These are phyloP conservation scores for Symmetrospora coprosmae DNA, from an alignment of 768 basidiomycete genomes.

Conservation along the genomic window DNA sequence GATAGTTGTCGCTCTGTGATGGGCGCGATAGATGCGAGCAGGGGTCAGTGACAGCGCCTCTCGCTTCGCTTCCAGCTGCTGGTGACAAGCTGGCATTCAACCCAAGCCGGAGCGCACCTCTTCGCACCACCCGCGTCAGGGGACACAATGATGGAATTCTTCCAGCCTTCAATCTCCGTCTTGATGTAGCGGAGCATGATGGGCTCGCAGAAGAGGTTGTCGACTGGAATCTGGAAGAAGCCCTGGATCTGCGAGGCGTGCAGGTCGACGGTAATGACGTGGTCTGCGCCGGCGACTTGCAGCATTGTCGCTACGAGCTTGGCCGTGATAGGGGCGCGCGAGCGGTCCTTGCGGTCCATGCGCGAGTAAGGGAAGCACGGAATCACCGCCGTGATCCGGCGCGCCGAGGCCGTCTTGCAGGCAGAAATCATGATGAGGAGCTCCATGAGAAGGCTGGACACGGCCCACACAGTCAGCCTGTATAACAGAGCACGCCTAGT, in stretches of 20 bases:
- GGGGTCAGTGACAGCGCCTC: no score
- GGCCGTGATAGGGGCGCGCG: conserved; percentile 87
- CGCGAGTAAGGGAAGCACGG: conserved; percentile 95
- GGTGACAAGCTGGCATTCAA: not conserved
- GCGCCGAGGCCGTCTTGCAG: conserved; percentile 53
- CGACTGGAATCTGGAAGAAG: conserved; percentile 96
- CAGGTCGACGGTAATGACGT: conserved; percentile 98
- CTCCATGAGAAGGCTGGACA: conserved; percentile 72
- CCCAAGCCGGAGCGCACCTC: conserved; percentile 47
- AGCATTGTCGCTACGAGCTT: conserved; percentile 98
- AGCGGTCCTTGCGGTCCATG: conserved; percentile 88
- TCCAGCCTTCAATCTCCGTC: conserved; percentile 67
- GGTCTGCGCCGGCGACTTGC: conserved; percentile 88
- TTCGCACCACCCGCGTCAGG: conserved; percentile 98
- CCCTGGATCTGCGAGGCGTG: conserved; percentile 97
- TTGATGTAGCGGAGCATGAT: conserved; percentile 89
- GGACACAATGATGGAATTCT: conserved; percentile 78
- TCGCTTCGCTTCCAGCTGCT: no score
- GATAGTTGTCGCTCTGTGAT: conserved; percentile 66
- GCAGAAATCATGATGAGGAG: conserved; percentile 87
- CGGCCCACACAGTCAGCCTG: no score
- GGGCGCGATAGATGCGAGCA: no score
- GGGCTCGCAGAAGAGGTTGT: conserved; percentile 92
- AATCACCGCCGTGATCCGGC: conserved; percentile 90
- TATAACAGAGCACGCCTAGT: no score